Conservation (phyloP, 2,329 filamentous ascomycete genomes). For the Eurotiales sp. region DNA sequence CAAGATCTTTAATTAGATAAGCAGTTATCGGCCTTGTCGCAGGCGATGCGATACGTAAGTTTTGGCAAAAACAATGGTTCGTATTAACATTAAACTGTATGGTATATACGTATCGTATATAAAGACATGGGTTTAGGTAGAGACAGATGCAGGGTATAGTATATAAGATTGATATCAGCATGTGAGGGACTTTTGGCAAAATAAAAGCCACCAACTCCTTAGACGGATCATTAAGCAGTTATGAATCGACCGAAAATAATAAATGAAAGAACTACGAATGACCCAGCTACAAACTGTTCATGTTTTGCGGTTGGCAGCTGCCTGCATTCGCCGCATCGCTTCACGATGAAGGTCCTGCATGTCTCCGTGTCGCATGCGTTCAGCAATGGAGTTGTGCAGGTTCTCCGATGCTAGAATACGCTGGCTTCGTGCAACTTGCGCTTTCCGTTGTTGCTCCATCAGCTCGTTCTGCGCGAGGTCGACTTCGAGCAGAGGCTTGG, state of each 20-base stretch:
- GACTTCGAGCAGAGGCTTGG: slow-evolving; percentile 29
- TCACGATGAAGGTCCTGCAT: slow-evolving; percentile 74
- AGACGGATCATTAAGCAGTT: background rate
- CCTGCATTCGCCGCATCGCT: slow-evolving; percentile 76
- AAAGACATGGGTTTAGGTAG: too few species aligned
- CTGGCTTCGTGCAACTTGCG: slow-evolving; percentile 57
- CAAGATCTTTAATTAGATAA: too few species aligned
- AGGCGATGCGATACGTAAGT: too few species aligned
- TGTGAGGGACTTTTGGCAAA: slow-evolving; percentile 17
- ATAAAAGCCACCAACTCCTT: too few species aligned
- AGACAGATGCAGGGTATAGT: too few species aligned
- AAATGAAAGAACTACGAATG: background rate
- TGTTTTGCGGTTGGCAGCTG: slow-evolving; percentile 42
- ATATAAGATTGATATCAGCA: slow-evolving; percentile 34
- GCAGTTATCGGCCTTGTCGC: too few species aligned
- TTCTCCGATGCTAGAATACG: slow-evolving; percentile 56
- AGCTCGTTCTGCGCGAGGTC: slow-evolving; percentile 43
- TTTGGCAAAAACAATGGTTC: too few species aligned
- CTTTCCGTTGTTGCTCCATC: slow-evolving; percentile 59
- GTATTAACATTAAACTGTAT: too few species aligned
- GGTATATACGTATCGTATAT: too few species aligned
- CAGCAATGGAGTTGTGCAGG: slow-evolving; percentile 63
- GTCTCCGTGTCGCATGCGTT: slow-evolving; percentile 70
- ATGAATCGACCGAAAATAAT: background rate
- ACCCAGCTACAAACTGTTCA: too few species aligned